Base-by-base conservation (phyloP, 805 yeast genomes). In the Myxozyma vanderwaltii region DNA sequence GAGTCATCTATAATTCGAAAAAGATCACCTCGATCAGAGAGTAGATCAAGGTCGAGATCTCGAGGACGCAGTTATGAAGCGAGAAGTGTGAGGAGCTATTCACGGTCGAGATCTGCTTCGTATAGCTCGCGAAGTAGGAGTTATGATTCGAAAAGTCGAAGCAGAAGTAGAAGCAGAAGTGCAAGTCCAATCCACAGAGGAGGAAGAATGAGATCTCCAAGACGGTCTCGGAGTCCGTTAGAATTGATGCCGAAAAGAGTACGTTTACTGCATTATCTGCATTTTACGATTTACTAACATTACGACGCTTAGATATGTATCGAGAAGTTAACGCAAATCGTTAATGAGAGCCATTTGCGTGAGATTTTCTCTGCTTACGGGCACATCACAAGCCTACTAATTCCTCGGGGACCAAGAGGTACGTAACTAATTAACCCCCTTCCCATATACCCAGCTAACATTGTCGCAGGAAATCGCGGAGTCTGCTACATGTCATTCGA, bases 321-420 rank as follows among this genome's bases (percentile, higher is more conserved):
- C 7, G 63, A 63, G 29, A 49, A 51, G 7, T 27, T 64, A 47
- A 51, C 67, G 7, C 54, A 38, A 27, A 51, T 46, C 40, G 62
- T 64, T 15, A 53, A 36, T 21, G 63, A 56, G 19, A 59, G 38
- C 24, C 67, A 64, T 50, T 36, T 64, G 4, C 53, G 52, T 2
- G 67, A 64, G 29, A 64, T 64, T 15, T 64, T 64, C 54, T 52
- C 58, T 12, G 47, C 41, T 4, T 64, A 64, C 35, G 67, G 67
- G 7, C 46, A 12, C 3, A 46, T 61, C 27, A 24, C 50, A 4
- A 26, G 52, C 13, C 27, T 64, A 17, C 21, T 26, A 23, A n/a
- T 64, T 13, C 60, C 64, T 8, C 38, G 57, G 19, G 52, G 52
- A 36, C 44, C 38, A 8, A 40, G 47, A 35, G 38, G 46, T 17